These are phyloP conservation scores for Huiozyma naganishii DNA, from an alignment of 805 yeast genomes.

Conservation along the genomic window DNA sequence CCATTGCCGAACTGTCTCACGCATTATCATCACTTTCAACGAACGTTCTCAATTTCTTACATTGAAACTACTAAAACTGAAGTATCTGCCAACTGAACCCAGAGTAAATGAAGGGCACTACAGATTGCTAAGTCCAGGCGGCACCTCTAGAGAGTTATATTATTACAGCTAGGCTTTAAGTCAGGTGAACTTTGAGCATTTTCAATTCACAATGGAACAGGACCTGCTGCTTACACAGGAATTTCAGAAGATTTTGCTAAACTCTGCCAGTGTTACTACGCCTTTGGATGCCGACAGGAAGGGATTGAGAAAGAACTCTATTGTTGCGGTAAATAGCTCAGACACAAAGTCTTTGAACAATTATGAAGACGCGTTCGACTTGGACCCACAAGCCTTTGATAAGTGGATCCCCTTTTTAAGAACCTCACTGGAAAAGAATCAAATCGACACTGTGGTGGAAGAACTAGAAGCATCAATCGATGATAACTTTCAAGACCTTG, in stretches of 20 bases:
- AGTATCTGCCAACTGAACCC: too few species aligned
- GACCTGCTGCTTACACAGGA: slow-evolving; percentile 20
- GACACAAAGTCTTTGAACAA: background rate
- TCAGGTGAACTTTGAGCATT: too few species aligned
- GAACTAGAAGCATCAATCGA: slow-evolving; percentile 25
- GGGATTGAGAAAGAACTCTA: background rate
- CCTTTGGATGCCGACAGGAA: background rate
- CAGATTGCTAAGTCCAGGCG: too few species aligned
- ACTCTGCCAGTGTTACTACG: slow-evolving; percentile 7
- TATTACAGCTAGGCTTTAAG: too few species aligned
- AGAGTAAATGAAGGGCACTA: too few species aligned
- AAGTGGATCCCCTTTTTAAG: slow-evolving; percentile 27
- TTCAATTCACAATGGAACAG: slow-evolving; percentile 15
- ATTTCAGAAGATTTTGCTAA: slow-evolving; percentile 22
- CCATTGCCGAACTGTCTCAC: too few species aligned
- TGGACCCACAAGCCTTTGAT: slow-evolving; percentile 23
- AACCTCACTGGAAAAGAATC: slow-evolving; percentile 17
- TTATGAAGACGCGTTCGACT: slow-evolving; percentile 5
- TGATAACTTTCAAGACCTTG: slow-evolving; percentile 26
- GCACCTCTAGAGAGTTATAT: too few species aligned
- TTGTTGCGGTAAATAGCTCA: slow-evolving; percentile 1
- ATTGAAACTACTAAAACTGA: too few species aligned
- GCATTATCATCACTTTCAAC: too few species aligned
- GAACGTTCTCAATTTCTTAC: too few species aligned
- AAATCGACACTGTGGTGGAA: slow-evolving; percentile 17